Percentiles rank a stretch among this genome's conserved stretches.
Conservation (phyloP, 495 filamentous ascomycete genomes). For the Neurospora sp. region DNA sequence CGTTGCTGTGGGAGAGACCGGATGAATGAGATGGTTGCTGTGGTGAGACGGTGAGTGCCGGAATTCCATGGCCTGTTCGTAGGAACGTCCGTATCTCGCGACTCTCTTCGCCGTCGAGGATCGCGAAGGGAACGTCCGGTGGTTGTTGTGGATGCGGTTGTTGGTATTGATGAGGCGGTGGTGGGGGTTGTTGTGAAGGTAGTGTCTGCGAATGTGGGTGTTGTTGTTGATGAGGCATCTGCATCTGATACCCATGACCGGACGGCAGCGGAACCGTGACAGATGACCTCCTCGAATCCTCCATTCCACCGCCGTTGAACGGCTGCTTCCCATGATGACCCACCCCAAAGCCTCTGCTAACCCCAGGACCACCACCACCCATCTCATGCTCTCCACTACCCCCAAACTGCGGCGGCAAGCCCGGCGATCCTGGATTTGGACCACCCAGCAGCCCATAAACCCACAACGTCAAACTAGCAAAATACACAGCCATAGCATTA, state of each 20-base stretch:
- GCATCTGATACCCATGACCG: not conserved
- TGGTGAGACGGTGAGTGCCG: not conserved
- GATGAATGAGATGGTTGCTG: not conserved
- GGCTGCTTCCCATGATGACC: not conserved
- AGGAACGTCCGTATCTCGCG: constrained; percentile 6
- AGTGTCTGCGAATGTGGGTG: not conserved
- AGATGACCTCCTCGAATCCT: not conserved
- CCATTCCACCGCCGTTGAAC: not conserved
- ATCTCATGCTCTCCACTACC: not conserved
- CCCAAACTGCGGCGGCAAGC: not conserved
- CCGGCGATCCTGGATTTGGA: not conserved
- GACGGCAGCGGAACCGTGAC: not conserved
- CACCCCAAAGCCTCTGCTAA: not conserved
- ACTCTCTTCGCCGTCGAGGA: constrained; percentile 12
- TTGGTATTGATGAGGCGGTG: not conserved
- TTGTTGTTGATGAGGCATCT: not conserved
- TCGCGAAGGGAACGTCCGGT: not conserved
- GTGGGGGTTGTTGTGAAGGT: not conserved
- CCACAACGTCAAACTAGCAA: constrained; percentile 49
- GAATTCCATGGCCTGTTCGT: constrained; percentile 10
- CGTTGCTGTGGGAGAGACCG: not conserved
- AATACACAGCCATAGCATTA: constrained; percentile 45
- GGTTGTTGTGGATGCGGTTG: not conserved
- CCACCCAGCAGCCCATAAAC: constrained; percentile 30
- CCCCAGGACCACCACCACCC: not conserved